Percentiles rank a stretch among this genome's conserved stretches.
Conservation (phyloP, 2,329 filamentous ascomycete genomes). For the Nemania abortiva region DNA sequence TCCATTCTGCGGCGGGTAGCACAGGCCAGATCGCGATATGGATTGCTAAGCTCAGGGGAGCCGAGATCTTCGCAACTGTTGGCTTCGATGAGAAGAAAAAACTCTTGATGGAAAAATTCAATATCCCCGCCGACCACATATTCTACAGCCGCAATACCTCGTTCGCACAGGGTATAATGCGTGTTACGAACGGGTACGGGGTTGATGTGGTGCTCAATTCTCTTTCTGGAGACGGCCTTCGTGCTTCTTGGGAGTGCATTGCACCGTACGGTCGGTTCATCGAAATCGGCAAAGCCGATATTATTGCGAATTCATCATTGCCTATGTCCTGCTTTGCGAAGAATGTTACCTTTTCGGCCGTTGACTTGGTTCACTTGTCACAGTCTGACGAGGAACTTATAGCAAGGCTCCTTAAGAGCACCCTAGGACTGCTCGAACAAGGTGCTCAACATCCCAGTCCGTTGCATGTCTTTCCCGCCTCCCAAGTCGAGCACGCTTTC, state of each 20-base stretch:
- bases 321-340: constrained; percentile 56
- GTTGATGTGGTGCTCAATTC: constrained; percentile 53
- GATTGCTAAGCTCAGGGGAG: constrained; percentile 38
- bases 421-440: constrained; percentile 36
- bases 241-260: constrained; percentile 53
- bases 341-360: constrained; percentile 45
- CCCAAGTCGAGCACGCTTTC: constrained; percentile 44
- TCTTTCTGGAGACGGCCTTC: constrained; percentile 50
- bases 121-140: constrained; percentile 51
- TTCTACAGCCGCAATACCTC: constrained; percentile 50
- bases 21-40: constrained; percentile 44
- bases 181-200: constrained; percentile 49
- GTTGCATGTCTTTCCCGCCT: constrained; percentile 42
- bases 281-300: constrained; percentile 54
- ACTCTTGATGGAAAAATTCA: constrained; percentile 49
- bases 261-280: constrained; percentile 54
- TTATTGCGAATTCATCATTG: constrained; percentile 52
- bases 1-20: constrained; percentile 44
- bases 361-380: constrained; percentile 43
- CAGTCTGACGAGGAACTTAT: constrained; percentile 35
- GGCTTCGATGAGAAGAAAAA: constrained; percentile 50
- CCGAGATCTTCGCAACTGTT: constrained; percentile 52
- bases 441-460: constrained; percentile 41
- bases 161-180: constrained; percentile 49
- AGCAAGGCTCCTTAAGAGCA: constrained; percentile 33